A percentile compares a stretch with the other conserved stretches of the same genome.
Evolutionary conservation across 129 eudicot genomes (phyloP).

Genomic region (Smallanthus sonchifolius): DNA sequence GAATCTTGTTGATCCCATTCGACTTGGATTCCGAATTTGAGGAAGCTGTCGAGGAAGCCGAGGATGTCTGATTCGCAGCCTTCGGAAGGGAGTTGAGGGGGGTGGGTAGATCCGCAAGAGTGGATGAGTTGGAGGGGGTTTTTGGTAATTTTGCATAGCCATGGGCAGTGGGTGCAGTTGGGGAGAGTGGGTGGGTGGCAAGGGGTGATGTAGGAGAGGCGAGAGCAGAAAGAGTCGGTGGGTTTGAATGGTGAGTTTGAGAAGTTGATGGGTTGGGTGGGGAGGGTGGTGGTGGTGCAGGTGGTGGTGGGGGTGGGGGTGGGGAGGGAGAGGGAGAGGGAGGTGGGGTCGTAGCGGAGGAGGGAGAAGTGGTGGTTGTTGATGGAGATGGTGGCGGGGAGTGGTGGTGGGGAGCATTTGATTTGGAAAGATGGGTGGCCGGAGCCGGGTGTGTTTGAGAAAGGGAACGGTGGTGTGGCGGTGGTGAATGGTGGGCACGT

Average conservation of each 20-base stretch:
- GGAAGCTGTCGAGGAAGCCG: constrained; percentile 52
- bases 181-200: constrained; percentile 62
- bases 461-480: constrained; percentile 63
- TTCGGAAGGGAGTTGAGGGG: constrained; percentile 37
- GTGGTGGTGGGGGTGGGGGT: constrained; percentile 25
- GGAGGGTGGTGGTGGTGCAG: constrained; percentile 36
- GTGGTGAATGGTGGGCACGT: constrained; percentile 76
- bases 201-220: constrained; percentile 62
- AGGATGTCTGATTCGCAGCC: constrained; percentile 66
- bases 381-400: constrained; percentile 55
- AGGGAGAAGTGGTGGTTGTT: constrained; percentile 65
- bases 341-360: constrained; percentile 42
- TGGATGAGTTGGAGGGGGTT: constrained; percentile 52
- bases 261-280: constrained; percentile 41
- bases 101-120: constrained; percentile 40
- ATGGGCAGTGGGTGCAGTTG: constrained; percentile 65
- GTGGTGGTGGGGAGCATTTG: constrained; percentile 52
- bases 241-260: constrained; percentile 56
- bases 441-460: constrained; percentile 67
- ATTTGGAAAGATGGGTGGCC: constrained; percentile 93
- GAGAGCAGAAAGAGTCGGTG: constrained; percentile 77
- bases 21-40: constrained; percentile 51
- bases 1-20: constrained; percentile 61
- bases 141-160: constrained; percentile 60
- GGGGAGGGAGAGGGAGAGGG: constrained; percentile 52